Evolutionary conservation across 2,329 filamentous ascomycete genomes (phyloP).

Genomic region (Epichloe hybrida): DNA sequence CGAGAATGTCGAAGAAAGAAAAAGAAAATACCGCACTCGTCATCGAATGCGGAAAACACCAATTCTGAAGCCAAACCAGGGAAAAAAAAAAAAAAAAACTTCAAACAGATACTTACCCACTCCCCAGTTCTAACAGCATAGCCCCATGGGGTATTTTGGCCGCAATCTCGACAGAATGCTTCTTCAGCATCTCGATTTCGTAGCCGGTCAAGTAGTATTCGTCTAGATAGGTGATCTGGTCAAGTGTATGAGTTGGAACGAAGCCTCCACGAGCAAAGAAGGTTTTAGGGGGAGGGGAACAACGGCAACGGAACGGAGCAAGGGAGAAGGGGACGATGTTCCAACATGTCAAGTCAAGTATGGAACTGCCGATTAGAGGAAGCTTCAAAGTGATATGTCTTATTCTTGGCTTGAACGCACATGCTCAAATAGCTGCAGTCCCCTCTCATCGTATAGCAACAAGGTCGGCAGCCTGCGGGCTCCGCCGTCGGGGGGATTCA

Average conservation of each 20-base stretch:
- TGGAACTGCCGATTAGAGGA: too few relatives aligned
- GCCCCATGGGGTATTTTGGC: conserved; percentile 57
- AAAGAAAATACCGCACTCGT: not conserved
- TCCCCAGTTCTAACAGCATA: conserved; percentile 82
- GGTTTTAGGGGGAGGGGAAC: not conserved
- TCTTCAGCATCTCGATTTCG: conserved; percentile 74
- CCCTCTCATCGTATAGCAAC: conserved; percentile 65
- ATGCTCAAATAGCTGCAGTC: conserved; percentile 71
- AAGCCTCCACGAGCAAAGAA: not conserved
- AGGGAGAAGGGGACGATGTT: not conserved
- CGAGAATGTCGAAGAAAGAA: not conserved
- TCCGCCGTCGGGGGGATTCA: conserved; percentile 48
- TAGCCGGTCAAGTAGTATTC: conserved; percentile 94
- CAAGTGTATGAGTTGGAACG: conserved; percentile 10
- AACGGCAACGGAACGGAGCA: too few relatives aligned
- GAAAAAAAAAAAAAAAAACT: not conserved
- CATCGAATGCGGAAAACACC: too few relatives aligned
- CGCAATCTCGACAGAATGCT: conserved; percentile 59
- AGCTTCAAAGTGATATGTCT: not conserved
- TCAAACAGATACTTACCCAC: conserved; percentile 52
- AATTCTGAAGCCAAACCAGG: not conserved
- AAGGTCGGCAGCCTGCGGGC: conserved; percentile 63
- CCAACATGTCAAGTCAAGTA: not conserved
- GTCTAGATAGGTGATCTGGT: conserved; percentile 71
- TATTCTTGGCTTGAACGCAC: conserved; percentile 23